phyloP scores from a whole-genome alignment of 306 rosid species.

The Cicer yamashitae region DNA sequence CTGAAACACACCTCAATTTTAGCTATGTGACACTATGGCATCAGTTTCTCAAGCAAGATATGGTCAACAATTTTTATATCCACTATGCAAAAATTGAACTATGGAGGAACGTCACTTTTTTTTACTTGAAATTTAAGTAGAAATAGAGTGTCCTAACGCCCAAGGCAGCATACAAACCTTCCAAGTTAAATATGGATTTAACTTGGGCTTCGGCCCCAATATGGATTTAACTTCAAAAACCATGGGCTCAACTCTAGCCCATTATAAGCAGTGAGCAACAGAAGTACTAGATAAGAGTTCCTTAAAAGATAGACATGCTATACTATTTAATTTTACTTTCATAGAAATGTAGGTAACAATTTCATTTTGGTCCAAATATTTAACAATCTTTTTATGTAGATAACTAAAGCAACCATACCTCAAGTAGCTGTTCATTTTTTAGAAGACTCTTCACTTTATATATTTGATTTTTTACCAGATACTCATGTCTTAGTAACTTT shows the following conservation, averaged over 20 bases:
- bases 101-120: neutral
- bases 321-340: neutral
- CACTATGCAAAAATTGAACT: conserved; percentile 6
- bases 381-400: conserved; percentile 21
- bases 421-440: conserved; percentile 90
- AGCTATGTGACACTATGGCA: conserved; percentile 32
- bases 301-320: neutral
- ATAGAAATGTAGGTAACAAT: conserved; percentile 32
- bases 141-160: conserved; percentile 21
- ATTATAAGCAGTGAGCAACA: neutral
- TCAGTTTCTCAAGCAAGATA: conserved; percentile 35
- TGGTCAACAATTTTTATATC: neutral
- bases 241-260: conserved; percentile 1
- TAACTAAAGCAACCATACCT: conserved; percentile 54
- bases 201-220: no score
- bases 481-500: conserved; percentile 74
- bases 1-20: conserved; percentile 54
- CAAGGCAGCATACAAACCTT: neutral
- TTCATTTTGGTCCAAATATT: neutral
- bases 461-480: conserved; percentile 71
- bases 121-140: conserved; percentile 1
- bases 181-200: conserved; percentile 6
- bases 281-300: neutral
- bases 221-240: conserved; percentile 9
- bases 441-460: conserved; percentile 83